phyloP scores from a whole-genome alignment of 805 yeast genomes.

The Candida yuanshanica region DNA sequence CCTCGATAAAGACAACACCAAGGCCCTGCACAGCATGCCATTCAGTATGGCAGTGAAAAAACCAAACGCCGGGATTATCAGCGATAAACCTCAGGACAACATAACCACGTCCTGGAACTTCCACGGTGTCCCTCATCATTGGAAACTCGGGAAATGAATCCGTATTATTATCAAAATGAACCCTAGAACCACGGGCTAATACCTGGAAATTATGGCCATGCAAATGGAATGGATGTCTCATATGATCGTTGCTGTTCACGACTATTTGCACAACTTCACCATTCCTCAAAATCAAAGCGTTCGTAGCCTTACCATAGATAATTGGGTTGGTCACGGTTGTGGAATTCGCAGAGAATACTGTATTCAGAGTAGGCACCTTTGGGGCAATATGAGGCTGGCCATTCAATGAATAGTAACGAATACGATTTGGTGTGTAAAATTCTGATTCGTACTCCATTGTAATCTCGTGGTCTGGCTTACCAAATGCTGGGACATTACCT shows the following conservation, averaged over 20 bases:
- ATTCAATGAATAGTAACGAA: constrained; percentile 67
- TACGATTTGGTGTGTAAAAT: constrained; percentile 54
- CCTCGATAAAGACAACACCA: constrained; percentile 65
- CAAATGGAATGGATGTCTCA: constrained; percentile 73
- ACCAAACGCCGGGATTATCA: constrained; percentile 90
- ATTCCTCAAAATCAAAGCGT: constrained; percentile 51
- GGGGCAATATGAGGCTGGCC: constrained; percentile 59
- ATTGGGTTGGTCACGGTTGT: constrained; percentile 40
- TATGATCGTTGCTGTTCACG: constrained; percentile 71
- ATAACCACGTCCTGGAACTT: constrained; percentile 60
- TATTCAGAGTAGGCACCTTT: constrained; percentile 61
- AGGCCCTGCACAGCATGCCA: constrained; percentile 82
- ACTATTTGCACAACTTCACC: constrained; percentile 70
- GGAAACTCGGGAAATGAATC: constrained; percentile 47
- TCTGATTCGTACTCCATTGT: constrained; percentile 50
- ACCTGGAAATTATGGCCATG: constrained; percentile 73
- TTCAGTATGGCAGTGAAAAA: constrained; percentile 87
- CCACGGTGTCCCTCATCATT: constrained; percentile 64
- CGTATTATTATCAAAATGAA: constrained; percentile 23
- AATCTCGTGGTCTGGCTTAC: constrained; percentile 53
- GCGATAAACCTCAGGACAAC: constrained; percentile 67
- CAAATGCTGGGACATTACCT: constrained; percentile 34
- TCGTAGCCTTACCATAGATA: constrained; percentile 70
- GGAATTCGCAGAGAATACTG: constrained; percentile 55
- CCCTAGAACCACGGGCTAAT: constrained; percentile 39